A percentile compares a stretch with the other conserved stretches of the same genome.
Conservation (phyloP, 345 rosid species). For the Salix dunnii region DNA sequence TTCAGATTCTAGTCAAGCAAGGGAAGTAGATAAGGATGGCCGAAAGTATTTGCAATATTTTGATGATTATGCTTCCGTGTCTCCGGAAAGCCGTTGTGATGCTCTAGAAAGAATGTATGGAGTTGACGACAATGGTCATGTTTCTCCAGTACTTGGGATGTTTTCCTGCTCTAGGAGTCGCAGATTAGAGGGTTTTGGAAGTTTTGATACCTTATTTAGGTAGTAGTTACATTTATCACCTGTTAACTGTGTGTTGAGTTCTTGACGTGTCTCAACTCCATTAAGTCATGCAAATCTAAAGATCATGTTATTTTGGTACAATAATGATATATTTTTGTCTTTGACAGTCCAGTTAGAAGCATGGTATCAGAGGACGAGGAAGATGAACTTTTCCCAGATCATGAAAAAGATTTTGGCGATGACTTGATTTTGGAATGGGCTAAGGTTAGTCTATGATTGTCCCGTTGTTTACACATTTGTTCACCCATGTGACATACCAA, state of each 20-base stretch:
- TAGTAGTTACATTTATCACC: constrained; percentile 24
- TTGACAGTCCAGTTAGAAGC: constrained; percentile 96
- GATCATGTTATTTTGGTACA: background rate
- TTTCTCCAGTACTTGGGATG: constrained; percentile 63
- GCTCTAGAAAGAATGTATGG: constrained; percentile 47
- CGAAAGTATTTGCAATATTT: constrained; percentile 40
- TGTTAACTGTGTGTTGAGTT: background rate
- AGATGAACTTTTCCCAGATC: constrained; percentile 49
- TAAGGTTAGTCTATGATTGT: constrained; percentile 50
- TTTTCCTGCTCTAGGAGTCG: constrained; percentile 36
- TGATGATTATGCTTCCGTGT: constrained; percentile 68
- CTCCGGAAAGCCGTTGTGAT: constrained; percentile 56
- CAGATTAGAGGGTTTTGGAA: constrained; percentile 57
- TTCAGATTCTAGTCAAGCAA: constrained; percentile 58
- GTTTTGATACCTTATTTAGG: constrained; percentile 81
- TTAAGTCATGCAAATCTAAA: background rate
- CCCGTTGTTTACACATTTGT: constrained; percentile 8
- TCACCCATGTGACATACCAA: constrained; percentile 7
- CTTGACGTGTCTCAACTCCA: background rate
- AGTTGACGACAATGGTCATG: constrained; percentile 46
- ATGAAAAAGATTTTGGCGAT: constrained; percentile 58
- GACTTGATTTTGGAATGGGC: constrained; percentile 88
- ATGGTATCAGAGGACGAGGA: constrained; percentile 66
- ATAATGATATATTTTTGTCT: constrained; percentile 40
- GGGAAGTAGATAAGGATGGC: constrained; percentile 58